Evolutionary conservation across 495 filamentous ascomycete species (phyloP), one percentile per base, ranked within the genome.

Genomic region (Amorphotheca resinae): DNA sequence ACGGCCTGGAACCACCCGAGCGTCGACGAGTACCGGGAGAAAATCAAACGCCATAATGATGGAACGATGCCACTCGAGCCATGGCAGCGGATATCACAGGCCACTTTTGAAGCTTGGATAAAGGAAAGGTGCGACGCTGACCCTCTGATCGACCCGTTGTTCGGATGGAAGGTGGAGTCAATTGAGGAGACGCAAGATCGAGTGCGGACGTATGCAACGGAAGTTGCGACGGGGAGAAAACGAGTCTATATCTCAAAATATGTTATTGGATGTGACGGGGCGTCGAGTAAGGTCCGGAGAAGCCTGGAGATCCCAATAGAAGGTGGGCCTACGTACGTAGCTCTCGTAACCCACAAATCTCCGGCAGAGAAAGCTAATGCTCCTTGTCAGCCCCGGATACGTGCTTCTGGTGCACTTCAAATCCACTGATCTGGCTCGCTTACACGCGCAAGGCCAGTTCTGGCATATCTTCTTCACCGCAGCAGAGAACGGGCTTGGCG

Each of bases 381-480:
- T 42, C 18, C 9, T 15, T 39, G 36, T 4, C 16, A 22, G 50
- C 41, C 32, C 41, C 3, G 32, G 18, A 1, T 28, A 14, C 15
- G 40, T 62, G 35, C 41, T 51, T 25, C 50, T 64, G 0, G 51
- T 64, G 8, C 58, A 64, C 33, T 64, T 62, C 44, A 52, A 49
- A 32, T 62, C 59, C 0, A 26, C 21, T 28, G 46, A 62, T n/a
- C 48, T 64, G 1, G 34, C 49, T 1, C 25, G 47, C 3, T 22
- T 52, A 4, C 49, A 43, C 12, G 17, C 23, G 11, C 45, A 45
- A 16, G 55, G 55, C 5, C 48, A 49, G 25, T 62, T 58, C 38
- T 61, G 61, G 59, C 58, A 62, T 33, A 46, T 55, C 2, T 62
- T 59, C 39, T 31, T 48, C n/a, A 18, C 42, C 0, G 14, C 33